Evolutionary conservation across 1,139 yeast species (phyloP).

Genomic region (Lodderomyces theae): DNA sequence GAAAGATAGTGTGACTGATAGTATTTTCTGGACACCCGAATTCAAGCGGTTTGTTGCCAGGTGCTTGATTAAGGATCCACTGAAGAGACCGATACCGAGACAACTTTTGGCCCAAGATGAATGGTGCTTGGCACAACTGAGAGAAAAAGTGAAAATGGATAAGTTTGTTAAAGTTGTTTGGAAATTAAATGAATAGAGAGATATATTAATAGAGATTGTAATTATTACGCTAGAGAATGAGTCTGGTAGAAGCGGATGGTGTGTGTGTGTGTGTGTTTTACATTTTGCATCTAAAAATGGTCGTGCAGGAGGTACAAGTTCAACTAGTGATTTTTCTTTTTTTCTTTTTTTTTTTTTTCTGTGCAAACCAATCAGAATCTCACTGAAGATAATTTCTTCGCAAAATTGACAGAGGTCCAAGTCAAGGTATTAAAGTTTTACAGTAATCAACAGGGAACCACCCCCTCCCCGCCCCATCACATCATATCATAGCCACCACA

Average conservation of each 20-base stretch:
- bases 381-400: conserved; percentile 9
- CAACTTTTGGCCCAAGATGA: conserved; percentile 58
- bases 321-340: background rate
- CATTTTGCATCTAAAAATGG: background rate
- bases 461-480: no score
- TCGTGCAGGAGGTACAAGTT: no score
- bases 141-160: conserved; percentile 70
- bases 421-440: background rate
- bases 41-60: conserved; percentile 80
- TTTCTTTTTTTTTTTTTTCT: no score
- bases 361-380: conserved; percentile 9
- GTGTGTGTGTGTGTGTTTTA: no score
- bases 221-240: no score
- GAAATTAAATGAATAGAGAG: conserved; percentile 32
- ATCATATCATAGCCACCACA: background rate
- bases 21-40: conserved; percentile 76
- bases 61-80: conserved; percentile 78
- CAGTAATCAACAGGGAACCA: background rate
- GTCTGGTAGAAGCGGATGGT: no score
- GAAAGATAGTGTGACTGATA: conserved; percentile 72
- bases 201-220: conserved; percentile 14
- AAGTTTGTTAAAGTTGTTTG: conserved; percentile 80
- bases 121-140: conserved; percentile 15
- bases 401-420: conserved; percentile 1
- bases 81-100: conserved; percentile 83